Evolutionary conservation across 1,284 basidiomycete species (phyloP).

Genomic region (Pseudozyma tsukubaensis): DNA sequence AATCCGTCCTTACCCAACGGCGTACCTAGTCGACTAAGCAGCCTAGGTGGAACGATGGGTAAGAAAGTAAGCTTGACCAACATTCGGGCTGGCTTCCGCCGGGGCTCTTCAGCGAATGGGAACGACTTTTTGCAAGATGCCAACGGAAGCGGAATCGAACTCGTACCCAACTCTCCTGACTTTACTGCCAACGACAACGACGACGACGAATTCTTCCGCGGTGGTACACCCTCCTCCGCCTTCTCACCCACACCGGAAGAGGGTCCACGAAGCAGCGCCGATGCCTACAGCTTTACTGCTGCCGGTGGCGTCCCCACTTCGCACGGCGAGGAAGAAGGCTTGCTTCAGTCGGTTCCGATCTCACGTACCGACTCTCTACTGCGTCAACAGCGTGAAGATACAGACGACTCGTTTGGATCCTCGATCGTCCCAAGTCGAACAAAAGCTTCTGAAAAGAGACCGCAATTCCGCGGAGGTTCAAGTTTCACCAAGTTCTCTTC

Average conservation of each 20-base stretch:
- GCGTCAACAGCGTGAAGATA: not conserved
- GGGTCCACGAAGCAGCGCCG: slow-evolving; percentile 33
- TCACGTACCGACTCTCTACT: slow-evolving; percentile 8
- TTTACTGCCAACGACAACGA: not conserved
- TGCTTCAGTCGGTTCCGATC: not conserved
- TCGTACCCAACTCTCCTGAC: slow-evolving; percentile 25
- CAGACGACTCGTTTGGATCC: no score
- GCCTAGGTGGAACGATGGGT: slow-evolving; percentile 18
- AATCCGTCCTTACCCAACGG: slow-evolving; percentile 10
- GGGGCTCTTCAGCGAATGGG: slow-evolving; percentile 3
- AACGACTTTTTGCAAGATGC: slow-evolving; percentile 15
- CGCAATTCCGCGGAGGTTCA: slow-evolving; percentile 14
- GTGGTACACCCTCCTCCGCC: not conserved
- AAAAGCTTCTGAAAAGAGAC: not conserved
- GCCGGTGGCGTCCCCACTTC: not conserved
- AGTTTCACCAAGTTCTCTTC: slow-evolving; percentile 10
- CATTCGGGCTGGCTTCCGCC: slow-evolving; percentile 23
- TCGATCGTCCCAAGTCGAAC: not conserved
- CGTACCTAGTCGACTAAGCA: slow-evolving; percentile 40
- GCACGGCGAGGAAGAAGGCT: no score
- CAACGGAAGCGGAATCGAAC: slow-evolving; percentile 17
- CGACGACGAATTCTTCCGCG: not conserved
- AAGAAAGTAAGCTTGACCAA: slow-evolving; percentile 36
- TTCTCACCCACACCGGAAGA: not conserved
- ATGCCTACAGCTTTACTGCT: slow-evolving; percentile 15